These are phyloP conservation scores for Sporothrix sp. DNA, from an alignment of 2,329 filamentous ascomycete genomes.

Conservation along the genomic window DNA sequence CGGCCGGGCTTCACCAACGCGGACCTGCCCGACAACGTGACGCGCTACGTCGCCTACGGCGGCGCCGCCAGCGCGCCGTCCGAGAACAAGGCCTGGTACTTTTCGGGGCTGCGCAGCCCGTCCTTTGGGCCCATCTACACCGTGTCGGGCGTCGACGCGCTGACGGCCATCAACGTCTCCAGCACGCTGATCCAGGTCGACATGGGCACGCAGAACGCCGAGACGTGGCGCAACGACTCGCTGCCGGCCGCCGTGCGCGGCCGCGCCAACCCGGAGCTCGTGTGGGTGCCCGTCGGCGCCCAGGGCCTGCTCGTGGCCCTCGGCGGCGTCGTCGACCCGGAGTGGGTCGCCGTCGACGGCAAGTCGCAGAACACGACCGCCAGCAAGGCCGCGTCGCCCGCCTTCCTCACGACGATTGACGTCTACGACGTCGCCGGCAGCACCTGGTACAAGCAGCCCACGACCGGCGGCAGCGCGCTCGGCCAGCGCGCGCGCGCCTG, in stretches of 20 bases:
- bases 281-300: constrained; percentile 68
- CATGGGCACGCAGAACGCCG: constrained; percentile 39
- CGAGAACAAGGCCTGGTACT: constrained; percentile 63
- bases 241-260: constrained; percentile 40
- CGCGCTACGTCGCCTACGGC: constrained; percentile 54
- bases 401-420: constrained; percentile 63
- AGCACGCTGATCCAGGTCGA: constrained; percentile 52
- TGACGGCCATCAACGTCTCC: constrained; percentile 37
- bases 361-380: constrained; percentile 26
- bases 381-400: constrained; percentile 52
- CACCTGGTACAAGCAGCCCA: constrained; percentile 65
- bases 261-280: constrained; percentile 54
- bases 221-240: constrained; percentile 48
- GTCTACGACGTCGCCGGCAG: constrained; percentile 67
- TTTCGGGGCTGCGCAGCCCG: constrained; percentile 50
- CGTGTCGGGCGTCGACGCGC: constrained; percentile 24
- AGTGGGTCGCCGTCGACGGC: constrained; percentile 28
- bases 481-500: constrained; percentile 55
- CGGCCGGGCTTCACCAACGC: constrained; percentile 32
- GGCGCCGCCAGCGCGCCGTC: constrained; percentile 55
- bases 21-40: constrained; percentile 37
- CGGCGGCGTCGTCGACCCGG: constrained; percentile 59
- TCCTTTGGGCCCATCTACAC: constrained; percentile 40
- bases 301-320: constrained; percentile 69
- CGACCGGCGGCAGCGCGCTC: constrained; percentile 49